phyloP scores from a whole-genome alignment of 768 basidiomycete species.

The Leccinum obscurum region DNA sequence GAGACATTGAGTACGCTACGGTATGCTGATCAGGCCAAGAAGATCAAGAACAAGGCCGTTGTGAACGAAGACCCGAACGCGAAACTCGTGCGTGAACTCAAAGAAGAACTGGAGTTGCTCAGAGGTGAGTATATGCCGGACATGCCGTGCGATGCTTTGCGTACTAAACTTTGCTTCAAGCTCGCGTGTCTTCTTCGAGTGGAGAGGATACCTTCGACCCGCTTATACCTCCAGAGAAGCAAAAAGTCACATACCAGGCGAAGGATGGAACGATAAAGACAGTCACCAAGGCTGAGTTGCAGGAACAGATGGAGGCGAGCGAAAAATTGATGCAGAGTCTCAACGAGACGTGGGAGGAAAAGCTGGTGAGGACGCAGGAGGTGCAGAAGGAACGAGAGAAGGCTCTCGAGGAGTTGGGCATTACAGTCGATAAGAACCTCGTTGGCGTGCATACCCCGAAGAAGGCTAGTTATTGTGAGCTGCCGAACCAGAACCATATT shows the following conservation, averaged over 20 bases:
- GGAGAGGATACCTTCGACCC: constrained; percentile 84
- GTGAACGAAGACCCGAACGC: constrained; percentile 99
- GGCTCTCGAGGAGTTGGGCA: constrained; percentile 95
- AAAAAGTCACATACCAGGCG: constrained; percentile 92
- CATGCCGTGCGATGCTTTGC: not conserved
- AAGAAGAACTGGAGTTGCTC: constrained; percentile 94
- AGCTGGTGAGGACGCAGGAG: constrained; percentile 86
- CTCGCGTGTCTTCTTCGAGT: constrained; percentile 68
- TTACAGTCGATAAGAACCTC: constrained; percentile 94
- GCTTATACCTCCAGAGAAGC: constrained; percentile 86
- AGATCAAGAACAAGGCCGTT: constrained; percentile 99
- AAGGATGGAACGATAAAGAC: constrained; percentile 94
- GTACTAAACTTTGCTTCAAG: constrained; percentile 36
- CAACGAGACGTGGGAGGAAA: constrained; percentile 97
- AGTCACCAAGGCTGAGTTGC: constrained; percentile 94
- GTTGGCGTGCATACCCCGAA: constrained; percentile 99
- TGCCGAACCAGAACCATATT: constrained; percentile 10
- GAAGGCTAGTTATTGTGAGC: constrained; percentile 49
- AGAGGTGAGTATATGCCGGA: constrained; percentile 52
- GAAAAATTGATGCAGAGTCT: constrained; percentile 94
- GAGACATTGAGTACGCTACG: constrained; percentile 95
- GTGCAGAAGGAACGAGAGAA: constrained; percentile 97
- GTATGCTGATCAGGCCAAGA: constrained; percentile 99
- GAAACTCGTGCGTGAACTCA: constrained; percentile 97
- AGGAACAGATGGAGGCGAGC: constrained; percentile 94